Evolutionary conservation across 495 filamentous ascomycete species (phyloP).

Genomic region (Lasiosphaeria hispida): DNA sequence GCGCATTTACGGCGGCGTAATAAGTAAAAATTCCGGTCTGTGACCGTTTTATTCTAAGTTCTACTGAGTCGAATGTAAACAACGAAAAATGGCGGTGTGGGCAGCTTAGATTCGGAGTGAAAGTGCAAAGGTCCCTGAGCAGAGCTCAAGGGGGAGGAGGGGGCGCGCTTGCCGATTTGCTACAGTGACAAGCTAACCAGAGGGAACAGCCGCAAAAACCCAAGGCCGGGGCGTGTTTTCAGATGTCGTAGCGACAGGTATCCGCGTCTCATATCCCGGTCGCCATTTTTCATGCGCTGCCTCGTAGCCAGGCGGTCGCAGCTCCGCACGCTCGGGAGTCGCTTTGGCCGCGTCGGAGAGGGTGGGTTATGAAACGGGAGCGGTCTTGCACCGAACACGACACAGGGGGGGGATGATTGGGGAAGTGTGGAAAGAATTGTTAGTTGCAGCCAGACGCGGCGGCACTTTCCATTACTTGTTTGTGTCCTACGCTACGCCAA

Average conservation of each 20-base stretch:
- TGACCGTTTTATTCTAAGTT: conserved; percentile 1
- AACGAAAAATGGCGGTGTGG: neutral
- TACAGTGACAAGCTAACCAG: too few relatives aligned
- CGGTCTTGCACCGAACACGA: neutral
- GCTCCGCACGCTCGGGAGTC: neutral
- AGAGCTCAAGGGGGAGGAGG: neutral
- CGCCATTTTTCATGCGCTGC: neutral
- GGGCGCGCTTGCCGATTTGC: neutral
- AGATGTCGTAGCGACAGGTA: conserved; percentile 1
- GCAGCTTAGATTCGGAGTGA: neutral
- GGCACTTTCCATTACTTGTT: too few relatives aligned
- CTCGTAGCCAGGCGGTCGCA: neutral
- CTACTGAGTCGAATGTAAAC: conserved; percentile 5
- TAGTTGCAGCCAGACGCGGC: too few relatives aligned
- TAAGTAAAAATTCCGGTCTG: conserved; percentile 3
- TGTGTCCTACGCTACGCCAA: too few relatives aligned
- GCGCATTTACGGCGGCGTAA: conserved; percentile 9
- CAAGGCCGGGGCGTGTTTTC: neutral
- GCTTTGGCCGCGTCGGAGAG: conserved; percentile 1
- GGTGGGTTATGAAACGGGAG: neutral
- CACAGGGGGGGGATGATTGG: too few relatives aligned
- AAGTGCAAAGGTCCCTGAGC: neutral
- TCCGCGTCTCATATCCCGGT: conserved; percentile 4
- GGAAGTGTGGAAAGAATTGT: too few relatives aligned
- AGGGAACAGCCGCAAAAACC: too few relatives aligned